Base-by-base conservation (phyloP, 2,329 filamentous ascomycete species). In the Davidsoniella neocaledoniae region DNA sequence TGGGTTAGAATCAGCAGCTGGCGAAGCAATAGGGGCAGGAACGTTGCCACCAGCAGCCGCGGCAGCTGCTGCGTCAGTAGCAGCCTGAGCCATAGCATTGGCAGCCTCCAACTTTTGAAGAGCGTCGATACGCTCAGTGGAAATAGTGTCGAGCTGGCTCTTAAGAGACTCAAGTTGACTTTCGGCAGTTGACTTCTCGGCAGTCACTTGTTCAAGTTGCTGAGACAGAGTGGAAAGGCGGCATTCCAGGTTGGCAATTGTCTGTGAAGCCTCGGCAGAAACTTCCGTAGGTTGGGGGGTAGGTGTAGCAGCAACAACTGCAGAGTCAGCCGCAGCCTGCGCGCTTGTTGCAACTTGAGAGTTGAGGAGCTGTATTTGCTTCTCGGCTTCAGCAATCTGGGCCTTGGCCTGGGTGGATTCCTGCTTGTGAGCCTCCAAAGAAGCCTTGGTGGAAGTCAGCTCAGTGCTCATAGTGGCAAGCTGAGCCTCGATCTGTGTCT, bases 61-160 rank as follows among this genome's bases (percentile, higher is more conserved):
- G 23, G 72, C 67, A 50, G 77, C 73, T 1, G 73, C 73, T 8
- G 68, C 66, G 46, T 79, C 71, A 33, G 75, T 62, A 8, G 77
- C 74, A 54, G 76, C 69, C 50, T 86, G 82, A 42, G 83, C 70
- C 57, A 86, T 78, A 5, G 72, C 67, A 50, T 77, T 73, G 1
- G 73, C 74, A 8, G 68, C 66, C 47, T 79, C 71, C 10, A 94
- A 67, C 54, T 83, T 77, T 51, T 76, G 67, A 55, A 86, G 76
- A n/a, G 85, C 69, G 2, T 69, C 69, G 16, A 78, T 70, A 62
- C 85, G 87, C 60, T 91, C 79, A 8, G 77, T 68, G 5, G 68
- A 79, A 48, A 81, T 72, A 1, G 69, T 70, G 41, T 80, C 77
- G 8, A 91, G 72, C 56, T 88, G 76, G 55, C 78, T 74, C 19